Percentiles rank a stretch among this genome's conserved stretches.
Evolutionary conservation across 495 filamentous ascomycete genomes (phyloP).

Genomic region (Durotheca rogersii): DNA sequence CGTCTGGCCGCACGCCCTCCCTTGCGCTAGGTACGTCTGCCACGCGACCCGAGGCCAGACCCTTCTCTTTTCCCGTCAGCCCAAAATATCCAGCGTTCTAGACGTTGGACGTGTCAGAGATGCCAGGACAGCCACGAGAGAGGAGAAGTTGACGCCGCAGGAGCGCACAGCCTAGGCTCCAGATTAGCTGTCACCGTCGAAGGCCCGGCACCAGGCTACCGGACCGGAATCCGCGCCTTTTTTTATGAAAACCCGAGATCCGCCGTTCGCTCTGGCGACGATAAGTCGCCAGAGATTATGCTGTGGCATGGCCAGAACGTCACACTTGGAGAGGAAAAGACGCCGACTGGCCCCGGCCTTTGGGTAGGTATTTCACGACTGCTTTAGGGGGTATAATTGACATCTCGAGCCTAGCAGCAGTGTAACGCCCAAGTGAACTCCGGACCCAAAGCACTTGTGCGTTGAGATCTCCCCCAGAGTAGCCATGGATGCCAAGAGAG

Average conservation of each 20-base stretch:
- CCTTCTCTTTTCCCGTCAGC: slow-evolving; percentile 13
- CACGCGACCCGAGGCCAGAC: slow-evolving; percentile 15
- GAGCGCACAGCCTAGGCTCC: slow-evolving; percentile 24
- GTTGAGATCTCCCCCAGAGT: slow-evolving; percentile 1
- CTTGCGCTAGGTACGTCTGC: too few species aligned
- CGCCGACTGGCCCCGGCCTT: slow-evolving; percentile 1
- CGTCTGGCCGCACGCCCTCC: background rate
- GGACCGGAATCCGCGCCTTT: background rate
- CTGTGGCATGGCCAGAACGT: background rate
- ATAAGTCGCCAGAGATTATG: slow-evolving; percentile 9
- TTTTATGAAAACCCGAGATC: slow-evolving; percentile 13
- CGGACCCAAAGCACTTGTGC: slow-evolving; percentile 2
- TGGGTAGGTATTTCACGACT: too few species aligned
- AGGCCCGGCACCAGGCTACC: slow-evolving; percentile 13
- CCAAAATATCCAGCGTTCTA: slow-evolving; percentile 9
- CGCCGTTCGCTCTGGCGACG: slow-evolving; percentile 12
- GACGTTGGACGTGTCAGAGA: slow-evolving; percentile 8
- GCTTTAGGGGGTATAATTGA: too few species aligned
- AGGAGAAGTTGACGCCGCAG: slow-evolving; percentile 7
- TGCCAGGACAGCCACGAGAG: slow-evolving; percentile 25
- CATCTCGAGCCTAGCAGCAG: slow-evolving; percentile 13
- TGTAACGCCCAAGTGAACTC: slow-evolving; percentile 9
- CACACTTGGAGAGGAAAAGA: slow-evolving; percentile 11
- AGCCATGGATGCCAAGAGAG: slow-evolving; percentile 19
- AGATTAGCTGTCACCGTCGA: slow-evolving; percentile 8